Evolutionary conservation across 139 green algal species (phyloP).

Genomic region (Chloropicon primus): DNA sequence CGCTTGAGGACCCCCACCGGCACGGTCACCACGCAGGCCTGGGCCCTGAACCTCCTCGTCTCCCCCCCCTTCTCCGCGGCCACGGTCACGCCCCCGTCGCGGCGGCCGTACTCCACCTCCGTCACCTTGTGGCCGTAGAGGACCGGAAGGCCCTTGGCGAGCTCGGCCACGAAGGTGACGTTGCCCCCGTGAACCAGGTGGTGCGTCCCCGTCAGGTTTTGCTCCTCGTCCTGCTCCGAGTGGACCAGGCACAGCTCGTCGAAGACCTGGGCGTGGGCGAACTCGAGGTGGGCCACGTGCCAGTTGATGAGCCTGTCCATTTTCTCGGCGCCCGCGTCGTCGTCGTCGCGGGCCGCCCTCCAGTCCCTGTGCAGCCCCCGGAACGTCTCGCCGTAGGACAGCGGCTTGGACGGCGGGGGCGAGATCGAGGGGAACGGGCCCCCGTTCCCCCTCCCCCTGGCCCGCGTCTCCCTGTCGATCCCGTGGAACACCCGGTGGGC

Average conservation of each 20-base stretch:
- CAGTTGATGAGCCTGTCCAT: constrained; percentile 56
- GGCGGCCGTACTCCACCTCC: neutral
- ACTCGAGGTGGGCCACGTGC: constrained; percentile 96
- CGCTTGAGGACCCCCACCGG: constrained; percentile 82
- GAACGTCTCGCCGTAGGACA: too few relatives aligned
- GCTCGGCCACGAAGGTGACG: constrained; percentile 48
- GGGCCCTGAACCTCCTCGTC: constrained; percentile 16
- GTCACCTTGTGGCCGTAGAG: constrained; percentile 43
- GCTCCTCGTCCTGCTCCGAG: constrained; percentile 89
- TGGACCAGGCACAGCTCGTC: constrained; percentile 44
- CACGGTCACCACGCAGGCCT: constrained; percentile 69
- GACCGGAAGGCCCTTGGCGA: constrained; percentile 59
- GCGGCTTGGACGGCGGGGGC: neutral
- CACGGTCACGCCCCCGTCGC: constrained; percentile 16
- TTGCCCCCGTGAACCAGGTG: constrained; percentile 72
- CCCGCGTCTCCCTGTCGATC: neutral
- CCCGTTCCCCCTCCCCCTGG: neutral
- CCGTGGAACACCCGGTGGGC: constrained; percentile 68
- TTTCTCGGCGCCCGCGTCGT: neutral
- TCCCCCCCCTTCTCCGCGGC: neutral
- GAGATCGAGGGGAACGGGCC: neutral
- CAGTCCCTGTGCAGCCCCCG: too few relatives aligned
- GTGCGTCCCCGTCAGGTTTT: constrained; percentile 54
- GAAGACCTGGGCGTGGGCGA: constrained; percentile 69
- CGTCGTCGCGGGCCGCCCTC: neutral